Percentiles rank a stretch among this genome's conserved stretches.
Conservation (phyloP, 805 yeast genomes). For the Cyberlindnera maritima region DNA sequence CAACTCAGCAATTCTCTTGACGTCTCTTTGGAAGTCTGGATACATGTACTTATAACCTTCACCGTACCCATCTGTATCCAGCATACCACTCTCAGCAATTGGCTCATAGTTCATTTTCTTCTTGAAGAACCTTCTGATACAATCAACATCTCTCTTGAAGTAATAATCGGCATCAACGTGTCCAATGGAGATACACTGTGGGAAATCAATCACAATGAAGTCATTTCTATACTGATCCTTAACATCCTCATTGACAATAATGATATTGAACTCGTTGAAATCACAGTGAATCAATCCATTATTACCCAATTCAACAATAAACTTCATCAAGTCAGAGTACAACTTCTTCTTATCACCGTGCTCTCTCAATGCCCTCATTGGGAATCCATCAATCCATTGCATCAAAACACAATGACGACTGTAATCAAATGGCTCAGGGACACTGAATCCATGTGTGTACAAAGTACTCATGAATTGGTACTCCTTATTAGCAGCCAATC, state of each 20-base stretch:
- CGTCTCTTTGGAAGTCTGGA: conserved; percentile 79
- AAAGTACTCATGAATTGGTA: conserved; percentile 81
- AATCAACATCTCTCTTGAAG: conserved; percentile 90
- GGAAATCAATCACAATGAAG: conserved; percentile 94
- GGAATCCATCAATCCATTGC: conserved; percentile 88
- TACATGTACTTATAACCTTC: conserved; percentile 74
- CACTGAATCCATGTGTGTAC: conserved; percentile 71
- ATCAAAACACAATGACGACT: conserved; percentile 91
- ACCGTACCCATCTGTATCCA: conserved; percentile 77
- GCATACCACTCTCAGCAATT: conserved; percentile 60
- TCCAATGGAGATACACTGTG: conserved; percentile 93
- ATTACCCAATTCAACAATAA: conserved; percentile 78
- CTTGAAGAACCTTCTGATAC: conserved; percentile 80
- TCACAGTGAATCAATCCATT: conserved; percentile 96
- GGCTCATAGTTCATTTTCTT: conserved; percentile 77
- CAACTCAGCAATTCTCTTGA: conserved; percentile 60
- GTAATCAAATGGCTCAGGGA: conserved; percentile 86
- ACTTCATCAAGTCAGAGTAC: conserved; percentile 83
- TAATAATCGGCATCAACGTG: conserved; percentile 86
- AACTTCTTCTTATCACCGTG: conserved; percentile 68
- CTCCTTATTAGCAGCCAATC: conserved; percentile 90
- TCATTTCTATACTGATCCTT: conserved; percentile 52
- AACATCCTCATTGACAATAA: conserved; percentile 65
- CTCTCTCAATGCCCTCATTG: conserved; percentile 78
- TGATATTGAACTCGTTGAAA: conserved; percentile 93